Evolutionary conservation across 1,284 basidiomycete genomes (phyloP).

Genomic region (Tremellales sp.): DNA sequence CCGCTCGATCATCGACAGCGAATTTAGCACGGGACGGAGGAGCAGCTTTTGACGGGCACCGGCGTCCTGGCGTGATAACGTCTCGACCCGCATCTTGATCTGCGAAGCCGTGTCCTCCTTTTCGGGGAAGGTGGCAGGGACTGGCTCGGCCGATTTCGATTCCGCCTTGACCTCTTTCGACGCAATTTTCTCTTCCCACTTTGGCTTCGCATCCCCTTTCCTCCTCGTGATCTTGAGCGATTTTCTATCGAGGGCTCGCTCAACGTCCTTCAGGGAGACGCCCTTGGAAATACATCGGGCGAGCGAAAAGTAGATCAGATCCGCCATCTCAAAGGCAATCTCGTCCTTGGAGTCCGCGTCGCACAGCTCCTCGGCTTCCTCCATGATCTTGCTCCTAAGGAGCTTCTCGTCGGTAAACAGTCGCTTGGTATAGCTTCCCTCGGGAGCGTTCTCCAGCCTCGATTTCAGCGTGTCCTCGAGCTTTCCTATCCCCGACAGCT

Average conservation of each 20-base stretch:
- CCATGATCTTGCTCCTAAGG: slow-evolving; percentile 89
- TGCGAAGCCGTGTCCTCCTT: slow-evolving; percentile 30
- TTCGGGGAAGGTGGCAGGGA: slow-evolving; percentile 41
- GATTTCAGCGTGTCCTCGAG: slow-evolving; percentile 77
- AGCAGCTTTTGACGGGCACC: slow-evolving; percentile 68
- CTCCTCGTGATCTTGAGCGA: slow-evolving; percentile 82
- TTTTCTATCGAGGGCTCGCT: slow-evolving; percentile 78
- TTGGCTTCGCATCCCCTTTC: slow-evolving; percentile 89
- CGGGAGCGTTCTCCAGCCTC: slow-evolving; percentile 71
- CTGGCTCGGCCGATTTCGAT: slow-evolving; percentile 39
- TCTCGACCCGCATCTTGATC: slow-evolving; percentile 73
- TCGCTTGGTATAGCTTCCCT: slow-evolving; percentile 87
- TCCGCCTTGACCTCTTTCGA: slow-evolving; percentile 35
- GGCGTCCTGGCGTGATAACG: slow-evolving; percentile 57
- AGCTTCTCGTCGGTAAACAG: slow-evolving; percentile 80
- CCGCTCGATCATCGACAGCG: slow-evolving; percentile 89
- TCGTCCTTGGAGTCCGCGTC: slow-evolving; percentile 75
- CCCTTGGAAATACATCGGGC: slow-evolving; percentile 82
- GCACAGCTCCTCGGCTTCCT: slow-evolving; percentile 96
- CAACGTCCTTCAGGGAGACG: slow-evolving; percentile 79
- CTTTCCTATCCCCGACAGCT: slow-evolving; percentile 68
- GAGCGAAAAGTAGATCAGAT: slow-evolving; percentile 90
- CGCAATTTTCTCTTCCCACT: slow-evolving; percentile 58
- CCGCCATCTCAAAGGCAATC: slow-evolving; percentile 94
- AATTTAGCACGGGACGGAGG: slow-evolving; percentile 85